phyloP scores from a whole-genome alignment of 164 flowering plant genomes.

The Sextonia rubra region DNA sequence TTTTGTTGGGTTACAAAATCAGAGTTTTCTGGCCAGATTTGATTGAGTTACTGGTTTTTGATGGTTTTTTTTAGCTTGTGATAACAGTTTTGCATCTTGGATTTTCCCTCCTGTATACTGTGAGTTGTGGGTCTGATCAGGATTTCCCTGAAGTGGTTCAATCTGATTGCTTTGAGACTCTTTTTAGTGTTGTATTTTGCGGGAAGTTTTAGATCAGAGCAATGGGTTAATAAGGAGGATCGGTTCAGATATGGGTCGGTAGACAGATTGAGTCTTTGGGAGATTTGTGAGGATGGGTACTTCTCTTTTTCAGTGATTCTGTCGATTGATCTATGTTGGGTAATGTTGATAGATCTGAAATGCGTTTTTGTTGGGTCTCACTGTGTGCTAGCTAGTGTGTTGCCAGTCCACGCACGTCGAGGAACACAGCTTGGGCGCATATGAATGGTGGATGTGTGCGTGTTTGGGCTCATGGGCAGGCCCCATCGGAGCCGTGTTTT shows the following conservation, averaged over 20 bases:
- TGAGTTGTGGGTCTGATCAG: too few species aligned
- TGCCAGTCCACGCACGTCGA: background rate
- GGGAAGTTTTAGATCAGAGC: background rate
- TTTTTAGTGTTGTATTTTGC: background rate
- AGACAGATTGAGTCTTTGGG: background rate
- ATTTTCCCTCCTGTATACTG: background rate
- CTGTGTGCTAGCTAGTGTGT: too few species aligned
- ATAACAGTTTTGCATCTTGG: background rate
- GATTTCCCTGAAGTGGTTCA: background rate
- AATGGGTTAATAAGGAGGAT: background rate
- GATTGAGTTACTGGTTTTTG: background rate
- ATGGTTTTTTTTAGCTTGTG: background rate
- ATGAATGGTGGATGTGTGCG: background rate
- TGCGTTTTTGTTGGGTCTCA: background rate
- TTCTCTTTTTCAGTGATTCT: too few species aligned
- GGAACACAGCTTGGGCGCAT: background rate
- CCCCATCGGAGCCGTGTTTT: background rate
- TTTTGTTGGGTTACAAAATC: background rate
- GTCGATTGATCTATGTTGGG: background rate
- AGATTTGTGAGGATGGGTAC: background rate
- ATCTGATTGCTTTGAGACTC: too few species aligned
- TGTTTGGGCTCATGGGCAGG: background rate
- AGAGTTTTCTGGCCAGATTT: background rate
- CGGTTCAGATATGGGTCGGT: background rate
- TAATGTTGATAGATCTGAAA: background rate